These are phyloP conservation scores for Graphiopsis chlorocephala DNA, from an alignment of 2,329 filamentous ascomycete genomes.

Conservation along the genomic window DNA sequence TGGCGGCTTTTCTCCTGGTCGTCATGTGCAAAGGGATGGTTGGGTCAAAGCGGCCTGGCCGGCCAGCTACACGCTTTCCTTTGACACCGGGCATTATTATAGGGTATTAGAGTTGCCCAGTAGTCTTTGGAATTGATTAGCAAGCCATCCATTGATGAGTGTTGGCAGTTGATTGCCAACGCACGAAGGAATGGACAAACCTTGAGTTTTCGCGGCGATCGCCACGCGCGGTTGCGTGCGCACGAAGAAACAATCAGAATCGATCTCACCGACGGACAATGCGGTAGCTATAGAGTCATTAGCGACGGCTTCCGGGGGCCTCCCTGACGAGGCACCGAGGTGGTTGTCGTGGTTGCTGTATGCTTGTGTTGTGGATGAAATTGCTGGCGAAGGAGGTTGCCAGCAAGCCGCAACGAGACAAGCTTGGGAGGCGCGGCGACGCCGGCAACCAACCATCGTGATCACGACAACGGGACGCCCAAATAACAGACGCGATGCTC, in stretches of 20 bases:
- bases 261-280: background rate
- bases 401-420: conserved; percentile 5
- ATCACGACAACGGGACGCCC: background rate
- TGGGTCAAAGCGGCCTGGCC: conserved; percentile 41
- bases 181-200: conserved; percentile 9
- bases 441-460: conserved; percentile 8
- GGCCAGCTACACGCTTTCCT: conserved; percentile 23
- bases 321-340: background rate
- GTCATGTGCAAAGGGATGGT: conserved; percentile 51
- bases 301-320: background rate
- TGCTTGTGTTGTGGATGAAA: conserved; percentile 15
- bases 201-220: conserved; percentile 14
- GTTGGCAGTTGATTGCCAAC: conserved; percentile 8
- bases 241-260: conserved; percentile 6
- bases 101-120: background rate
- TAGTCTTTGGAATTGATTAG: background rate
- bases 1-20: conserved; percentile 35
- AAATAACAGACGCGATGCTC: background rate
- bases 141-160: conserved; percentile 4
- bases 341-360: conserved; percentile 6
- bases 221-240: conserved; percentile 12
- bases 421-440: conserved; percentile 16
- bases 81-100: conserved; percentile 21
- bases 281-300: conserved; percentile 5
- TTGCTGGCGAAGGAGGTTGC: conserved; percentile 16